Evolutionary conservation across 202 grass and related monocot species (phyloP), one percentile per base, ranked within the genome.

Genomic region (Digitaria exilis): DNA sequence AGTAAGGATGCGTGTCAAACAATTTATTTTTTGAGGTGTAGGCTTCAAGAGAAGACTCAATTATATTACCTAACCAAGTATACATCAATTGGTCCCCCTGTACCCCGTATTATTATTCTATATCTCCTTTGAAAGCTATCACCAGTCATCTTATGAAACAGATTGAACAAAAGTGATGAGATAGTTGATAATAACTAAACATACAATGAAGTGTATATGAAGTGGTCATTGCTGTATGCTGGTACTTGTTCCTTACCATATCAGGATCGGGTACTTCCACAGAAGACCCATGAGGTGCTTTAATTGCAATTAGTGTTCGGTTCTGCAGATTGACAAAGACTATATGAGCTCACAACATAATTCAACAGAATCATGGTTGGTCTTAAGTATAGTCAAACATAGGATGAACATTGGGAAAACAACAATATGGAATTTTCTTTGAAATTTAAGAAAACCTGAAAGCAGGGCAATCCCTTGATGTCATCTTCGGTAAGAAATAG

Each of bases 401-500:
- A 79, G 41, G 11, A 65, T 65, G 65, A 44, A 25, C 21, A 42
- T 65, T 69, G 26, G 41, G 34, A 39, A 69, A 84, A 62, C 2
- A 74, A 35, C 17, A 51, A 29, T 30, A 31, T 18, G 35, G 70
- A 24, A 56, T 58, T 89, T 76, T 72, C 26, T 44, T 58, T n/a
- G 34, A 69, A 35, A 58, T 45, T 42, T 17, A 85, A 71, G 76
- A 57, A 25, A 43, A 97, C 95, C 95, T 95, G 87, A 99, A 96
- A 99, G 78, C 96, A 94, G 62, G 87, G 89, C 26, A 96, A 65
- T 54, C 80, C 89, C 72, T 96, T 99, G 85, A 99, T 99, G 80
- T 99, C 96, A 87, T 99, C 93, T 87, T 99, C 89, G 5, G 96
- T 96, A 80, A 90, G 85, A 84, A 87, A 99, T 19, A 99, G 85